Evolutionary conservation across 176 grass and related monocot species (phyloP).

Genomic region (maize (Zea mays)): DNA sequence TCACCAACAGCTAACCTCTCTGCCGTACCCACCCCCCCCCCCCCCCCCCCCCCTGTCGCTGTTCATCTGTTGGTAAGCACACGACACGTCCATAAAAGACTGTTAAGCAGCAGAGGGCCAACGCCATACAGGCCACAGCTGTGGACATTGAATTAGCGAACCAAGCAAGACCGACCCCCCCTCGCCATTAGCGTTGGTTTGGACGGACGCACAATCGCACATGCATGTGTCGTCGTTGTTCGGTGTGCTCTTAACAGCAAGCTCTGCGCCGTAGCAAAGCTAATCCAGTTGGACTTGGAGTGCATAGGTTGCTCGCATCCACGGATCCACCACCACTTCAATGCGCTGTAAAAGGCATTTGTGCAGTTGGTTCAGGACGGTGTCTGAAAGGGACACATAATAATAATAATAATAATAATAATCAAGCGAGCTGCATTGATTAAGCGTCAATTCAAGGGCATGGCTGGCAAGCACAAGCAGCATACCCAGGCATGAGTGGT

Average conservation of each 20-base stretch:
- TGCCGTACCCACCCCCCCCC: too few species aligned
- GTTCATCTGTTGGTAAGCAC: conserved; percentile 34
- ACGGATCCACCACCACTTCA: neutral
- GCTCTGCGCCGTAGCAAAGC: neutral
- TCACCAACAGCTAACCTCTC: conserved; percentile 1
- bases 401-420: neutral
- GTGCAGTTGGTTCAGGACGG: neutral
- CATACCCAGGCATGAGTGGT: neutral
- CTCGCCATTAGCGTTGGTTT: conserved; percentile 16
- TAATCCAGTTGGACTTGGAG: neutral
- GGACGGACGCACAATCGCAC: neutral
- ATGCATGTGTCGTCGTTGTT: neutral
- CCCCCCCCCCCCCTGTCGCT: conserved; percentile 2
- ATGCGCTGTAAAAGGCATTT: neutral
- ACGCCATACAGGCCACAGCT: conserved; percentile 11
- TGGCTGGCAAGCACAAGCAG: conserved; percentile 7
- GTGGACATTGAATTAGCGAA: conserved; percentile 20
- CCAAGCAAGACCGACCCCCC: conserved; percentile 1
- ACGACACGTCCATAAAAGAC: conserved; percentile 7
- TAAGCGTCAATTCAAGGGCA: neutral
- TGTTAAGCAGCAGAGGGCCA: conserved; percentile 29
- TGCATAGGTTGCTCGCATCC: neutral
- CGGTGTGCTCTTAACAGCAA: neutral
- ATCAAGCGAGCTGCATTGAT: neutral
- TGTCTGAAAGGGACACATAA: conserved; percentile 12